Base-by-base conservation (phyloP, 306 rosid genomes). In the Bauhinia variegata region DNA sequence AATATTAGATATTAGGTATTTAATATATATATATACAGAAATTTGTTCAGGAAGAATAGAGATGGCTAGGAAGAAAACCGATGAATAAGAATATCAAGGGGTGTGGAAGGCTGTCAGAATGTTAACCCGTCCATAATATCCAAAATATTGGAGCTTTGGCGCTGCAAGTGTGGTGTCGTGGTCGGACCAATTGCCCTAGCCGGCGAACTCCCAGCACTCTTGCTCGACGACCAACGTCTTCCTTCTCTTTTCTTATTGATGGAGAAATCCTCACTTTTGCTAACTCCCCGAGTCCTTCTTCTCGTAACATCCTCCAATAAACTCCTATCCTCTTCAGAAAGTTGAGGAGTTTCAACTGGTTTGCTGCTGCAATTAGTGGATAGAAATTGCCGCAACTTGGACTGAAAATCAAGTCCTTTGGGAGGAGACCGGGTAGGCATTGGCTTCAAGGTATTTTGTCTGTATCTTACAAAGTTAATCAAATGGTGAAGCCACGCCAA, bases 401-500 rank as follows among this genome's bases (percentile, higher is more conserved):
- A 67, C n/a, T n/a, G 93, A 68, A n/a, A n/a, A n/a, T n/a, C n/a
- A n/a, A n/a, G 64, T 41, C 85, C 87, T 75, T 69, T 90, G 6
- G 77, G 80, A 60, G 89, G 97, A 68, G 97, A 85, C 28, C 83
- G 75, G 0, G 38, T 11, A 31, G 87, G 86, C 76, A 75, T 64
- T 39, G 88, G 72, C 67, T 72, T 90, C 41, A 65, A 31, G 54
- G 72, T 78, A 49, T 68, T 84, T 28, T 88, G 89, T 80, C 83
- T 81, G 8, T 76, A 76, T 66, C 87, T 95, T 43, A 78, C 83
- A 38, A 79, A 73, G 77, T 59, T 82, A 71, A 90, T 79, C 65
- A 86, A 57, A 65, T 75, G 83, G 74, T 90, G 87, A 76, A 95
- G 86, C 88, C 78, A 83, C 41, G 83, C 76, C 76, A 95, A 82